Evolutionary conservation across 495 filamentous ascomycete species (phyloP).

Genomic region (Hypomontagnella monticulosa): DNA sequence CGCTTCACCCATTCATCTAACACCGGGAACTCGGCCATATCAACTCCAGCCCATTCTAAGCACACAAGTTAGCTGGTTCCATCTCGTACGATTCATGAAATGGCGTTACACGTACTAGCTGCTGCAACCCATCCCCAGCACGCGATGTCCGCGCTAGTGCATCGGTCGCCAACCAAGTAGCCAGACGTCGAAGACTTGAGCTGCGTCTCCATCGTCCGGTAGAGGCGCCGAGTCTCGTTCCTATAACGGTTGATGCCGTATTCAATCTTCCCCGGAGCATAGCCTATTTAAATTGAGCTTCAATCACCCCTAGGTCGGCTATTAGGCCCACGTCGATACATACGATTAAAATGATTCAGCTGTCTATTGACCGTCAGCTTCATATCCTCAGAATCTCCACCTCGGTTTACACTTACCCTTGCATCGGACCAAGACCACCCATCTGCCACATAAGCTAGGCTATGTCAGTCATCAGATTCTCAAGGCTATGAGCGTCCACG

Average conservation of each 20-base stretch:
- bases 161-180: slow-evolving; percentile 81
- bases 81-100: background rate
- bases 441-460: slow-evolving; percentile 59
- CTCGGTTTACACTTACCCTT: slow-evolving; percentile 60
- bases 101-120: slow-evolving; percentile 43
- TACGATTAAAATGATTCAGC: slow-evolving; percentile 85
- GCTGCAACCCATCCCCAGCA: slow-evolving; percentile 78
- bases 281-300: slow-evolving; percentile 52
- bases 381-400: background rate
- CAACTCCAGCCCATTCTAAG: slow-evolving; percentile 73
- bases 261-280: slow-evolving; percentile 85
- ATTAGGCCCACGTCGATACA: slow-evolving; percentile 12
- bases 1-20: slow-evolving; percentile 72
- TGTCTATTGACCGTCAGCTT: slow-evolving; percentile 52
- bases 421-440: slow-evolving; percentile 91
- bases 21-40: slow-evolving; percentile 78
- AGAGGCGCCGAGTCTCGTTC: slow-evolving; percentile 83
- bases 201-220: slow-evolving; percentile 79
- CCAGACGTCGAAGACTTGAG: slow-evolving; percentile 69
- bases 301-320: background rate
- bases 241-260: slow-evolving; percentile 87
- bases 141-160: slow-evolving; percentile 86
- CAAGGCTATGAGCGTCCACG: background rate
- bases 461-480: background rate
- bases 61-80: slow-evolving; percentile 31